Conservation (phyloP, 2,329 filamentous ascomycete species). For the Xylaria polymorpha region DNA sequence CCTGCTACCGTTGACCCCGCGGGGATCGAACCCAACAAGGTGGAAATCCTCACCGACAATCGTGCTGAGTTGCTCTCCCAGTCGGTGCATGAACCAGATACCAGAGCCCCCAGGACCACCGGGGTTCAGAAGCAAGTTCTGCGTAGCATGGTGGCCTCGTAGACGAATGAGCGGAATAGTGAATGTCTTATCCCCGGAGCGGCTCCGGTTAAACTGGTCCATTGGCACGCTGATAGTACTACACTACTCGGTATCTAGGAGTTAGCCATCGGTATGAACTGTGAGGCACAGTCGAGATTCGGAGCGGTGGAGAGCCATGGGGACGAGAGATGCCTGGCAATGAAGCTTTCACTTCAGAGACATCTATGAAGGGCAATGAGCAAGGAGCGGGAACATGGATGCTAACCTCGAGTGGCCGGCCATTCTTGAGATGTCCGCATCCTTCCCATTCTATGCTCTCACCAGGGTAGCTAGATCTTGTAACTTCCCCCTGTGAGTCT, state of each 20-base stretch:
- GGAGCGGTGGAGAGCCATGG: fast-evolving
- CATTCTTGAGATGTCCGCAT: conserved; percentile 53
- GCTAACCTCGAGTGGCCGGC: conserved; percentile 51
- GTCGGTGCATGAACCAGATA: conserved; percentile 51
- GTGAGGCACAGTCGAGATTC: background rate
- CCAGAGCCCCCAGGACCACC: conserved; percentile 62
- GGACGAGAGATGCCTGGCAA: background rate
- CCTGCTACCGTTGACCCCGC: conserved; percentile 56
- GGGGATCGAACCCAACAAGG: conserved; percentile 60
- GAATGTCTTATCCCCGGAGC: conserved; percentile 54
- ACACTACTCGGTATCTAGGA: conserved; percentile 43
- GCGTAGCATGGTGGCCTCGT: conserved; percentile 56
- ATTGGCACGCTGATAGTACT: conserved; percentile 58
- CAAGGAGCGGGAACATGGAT: background rate
- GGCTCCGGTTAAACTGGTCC: conserved; percentile 56
- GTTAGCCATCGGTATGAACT: background rate
- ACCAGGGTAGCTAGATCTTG: conserved; percentile 45
- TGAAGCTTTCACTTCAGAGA: background rate
- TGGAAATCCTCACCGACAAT: conserved; percentile 59
- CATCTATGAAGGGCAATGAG: background rate
- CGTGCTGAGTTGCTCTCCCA: conserved; percentile 52
- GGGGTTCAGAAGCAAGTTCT: conserved; percentile 60
- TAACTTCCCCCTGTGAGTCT: too few relatives aligned
- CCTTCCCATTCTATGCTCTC: conserved; percentile 55
- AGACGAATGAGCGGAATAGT: conserved; percentile 59